These are phyloP conservation scores for Crucihimalaya himalaica DNA, from an alignment of 345 rosid species.

Conservation along the genomic window DNA sequence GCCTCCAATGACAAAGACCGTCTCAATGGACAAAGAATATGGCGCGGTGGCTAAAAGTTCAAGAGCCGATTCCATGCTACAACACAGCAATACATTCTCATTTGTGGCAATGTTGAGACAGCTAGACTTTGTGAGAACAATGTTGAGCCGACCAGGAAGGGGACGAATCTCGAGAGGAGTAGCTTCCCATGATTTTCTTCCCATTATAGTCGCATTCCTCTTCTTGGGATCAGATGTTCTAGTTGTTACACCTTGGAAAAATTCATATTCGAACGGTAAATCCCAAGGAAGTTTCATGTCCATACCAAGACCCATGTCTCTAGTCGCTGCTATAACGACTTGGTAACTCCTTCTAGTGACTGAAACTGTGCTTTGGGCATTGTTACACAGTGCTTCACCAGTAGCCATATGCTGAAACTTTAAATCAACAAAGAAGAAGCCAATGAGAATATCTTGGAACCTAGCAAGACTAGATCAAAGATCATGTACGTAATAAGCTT, in stretches of 20 bases:
- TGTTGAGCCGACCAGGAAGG: constrained; percentile 75
- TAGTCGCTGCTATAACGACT: constrained; percentile 80
- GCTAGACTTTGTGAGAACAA: constrained; percentile 61
- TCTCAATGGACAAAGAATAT: constrained; percentile 59
- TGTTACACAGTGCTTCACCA: neutral
- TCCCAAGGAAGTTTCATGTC: constrained; percentile 74
- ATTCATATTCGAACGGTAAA: constrained; percentile 60
- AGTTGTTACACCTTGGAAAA: constrained; percentile 60
- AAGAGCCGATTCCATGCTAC: constrained; percentile 63
- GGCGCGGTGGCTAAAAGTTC: constrained; percentile 54
- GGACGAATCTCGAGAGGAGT: constrained; percentile 61
- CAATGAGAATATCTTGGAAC: constrained; percentile 4
- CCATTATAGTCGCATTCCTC: constrained; percentile 77
- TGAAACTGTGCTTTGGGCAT: constrained; percentile 10
- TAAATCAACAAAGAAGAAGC: neutral
- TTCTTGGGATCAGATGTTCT: constrained; percentile 52
- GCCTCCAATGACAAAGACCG: constrained; percentile 77
- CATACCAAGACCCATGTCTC: constrained; percentile 78
- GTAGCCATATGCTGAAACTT: constrained; percentile 22
- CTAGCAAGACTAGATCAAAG: neutral
- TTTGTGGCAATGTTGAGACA: constrained; percentile 43
- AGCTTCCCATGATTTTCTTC: constrained; percentile 82
- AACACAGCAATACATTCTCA: constrained; percentile 62
- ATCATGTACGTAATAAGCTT: neutral
- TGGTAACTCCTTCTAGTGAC: constrained; percentile 52